Base-by-base conservation (phyloP, 306 rosid species). In the Arachis hypogaea region DNA sequence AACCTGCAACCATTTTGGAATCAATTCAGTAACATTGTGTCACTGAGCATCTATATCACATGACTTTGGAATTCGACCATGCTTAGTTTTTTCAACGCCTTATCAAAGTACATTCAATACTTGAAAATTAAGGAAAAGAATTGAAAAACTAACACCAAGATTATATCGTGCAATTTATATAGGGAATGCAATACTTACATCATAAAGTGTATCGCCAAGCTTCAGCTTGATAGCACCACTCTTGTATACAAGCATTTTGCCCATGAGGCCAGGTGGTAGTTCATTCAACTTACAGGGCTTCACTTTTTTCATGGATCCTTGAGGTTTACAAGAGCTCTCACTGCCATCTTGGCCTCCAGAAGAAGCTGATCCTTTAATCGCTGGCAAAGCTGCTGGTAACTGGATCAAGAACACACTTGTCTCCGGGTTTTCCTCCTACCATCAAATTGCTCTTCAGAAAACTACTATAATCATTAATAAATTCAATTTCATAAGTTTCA, bases 201-300 rank as follows among this genome's bases (percentile, higher is more conserved):
- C 96, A 70, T 86, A 88, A 71, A 93, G 80, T 43, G 86, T 88
- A 79, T 91, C 68, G 4, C 97, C 97, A 57, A 88, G 81, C 83
- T 86, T 93, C 87, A 91, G 66, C 84, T 91, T 93, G 84, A 91
- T 59, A 47, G 82, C 86, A 75, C 97, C 97, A 62, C 97, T 91
- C 83, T 11, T 84, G 82, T 89, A 91, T 50, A 91, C 89, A 7
- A 89, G 80, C 93, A 91, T 84, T 87, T 93, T 91, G 45, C 98
- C 98, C 79, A 93, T 82, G 70, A 76, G 82, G 67, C 96, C 97
- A 11, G 86, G 67, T 69, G 97, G 90, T 76, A 89, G 54, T 30
- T 85, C 90, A 6, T 77, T 55, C 83, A 85, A 66, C 63, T 81
- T 67, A 73, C 78, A 74, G 6, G 82, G 69, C 73, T 67, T 84